Percentiles rank a stretch among this genome's conserved stretches.
Conservation (phyloP, 257 asterid species). For the Rubia yunnanensis region DNA sequence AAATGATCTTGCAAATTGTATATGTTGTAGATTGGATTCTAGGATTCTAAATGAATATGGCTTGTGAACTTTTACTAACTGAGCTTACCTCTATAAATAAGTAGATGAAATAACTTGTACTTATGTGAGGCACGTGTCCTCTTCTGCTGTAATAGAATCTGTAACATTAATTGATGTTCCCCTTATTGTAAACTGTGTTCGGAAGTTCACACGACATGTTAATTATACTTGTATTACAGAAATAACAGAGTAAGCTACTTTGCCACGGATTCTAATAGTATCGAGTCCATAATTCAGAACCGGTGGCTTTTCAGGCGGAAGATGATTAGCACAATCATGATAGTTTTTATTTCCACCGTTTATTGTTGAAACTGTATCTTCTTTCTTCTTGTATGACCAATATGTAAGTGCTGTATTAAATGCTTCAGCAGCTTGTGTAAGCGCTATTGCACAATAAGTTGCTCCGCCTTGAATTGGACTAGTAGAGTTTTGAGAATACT, state of each 20-base stretch:
- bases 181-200: no score
- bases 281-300: neutral
- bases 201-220: no score
- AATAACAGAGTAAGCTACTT: neutral
- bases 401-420: neutral
- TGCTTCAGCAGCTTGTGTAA: neutral
- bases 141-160: no score
- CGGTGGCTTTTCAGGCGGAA: neutral
- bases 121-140: no score
- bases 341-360: neutral
- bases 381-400: neutral
- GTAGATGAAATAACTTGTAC: no score
- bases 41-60: neutral
- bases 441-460: neutral
- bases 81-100: no score
- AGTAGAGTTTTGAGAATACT: neutral
- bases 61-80: no score
- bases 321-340: neutral
- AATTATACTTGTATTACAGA: neutral
- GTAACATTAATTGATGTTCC: no score
- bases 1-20: no score
- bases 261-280: neutral
- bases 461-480: neutral
- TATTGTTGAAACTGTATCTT: neutral
- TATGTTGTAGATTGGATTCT: neutral